Evolutionary conservation across 805 yeast species (phyloP).

Genomic region (Zygosaccharomyces rouxii): DNA sequence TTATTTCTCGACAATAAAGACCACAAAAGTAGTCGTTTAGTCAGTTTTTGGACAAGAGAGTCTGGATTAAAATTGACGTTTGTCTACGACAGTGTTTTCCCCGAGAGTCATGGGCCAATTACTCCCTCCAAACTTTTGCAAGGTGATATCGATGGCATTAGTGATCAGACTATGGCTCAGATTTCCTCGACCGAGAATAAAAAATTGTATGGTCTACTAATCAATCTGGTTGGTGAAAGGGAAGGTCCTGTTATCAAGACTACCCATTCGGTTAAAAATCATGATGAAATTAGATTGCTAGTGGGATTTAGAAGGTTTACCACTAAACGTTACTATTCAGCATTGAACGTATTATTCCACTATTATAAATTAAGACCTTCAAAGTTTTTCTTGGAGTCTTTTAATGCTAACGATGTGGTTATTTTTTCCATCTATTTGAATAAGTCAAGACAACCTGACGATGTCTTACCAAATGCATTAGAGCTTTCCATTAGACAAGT

Average conservation of each 20-base stretch:
- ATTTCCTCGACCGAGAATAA: conserved; percentile 80
- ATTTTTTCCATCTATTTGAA: conserved; percentile 81
- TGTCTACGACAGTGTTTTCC: conserved; percentile 69
- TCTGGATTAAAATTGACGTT: conserved; percentile 43
- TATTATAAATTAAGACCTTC: conserved; percentile 82
- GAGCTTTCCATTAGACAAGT: conserved; percentile 84
- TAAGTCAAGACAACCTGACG: conserved; percentile 47
- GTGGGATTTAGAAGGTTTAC: conserved; percentile 83
- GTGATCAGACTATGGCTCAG: conserved; percentile 72
- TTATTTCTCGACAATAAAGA: conserved; percentile 60
- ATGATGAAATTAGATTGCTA: conserved; percentile 80
- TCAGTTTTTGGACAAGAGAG: conserved; percentile 45
- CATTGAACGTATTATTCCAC: conserved; percentile 78
- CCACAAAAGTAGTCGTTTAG: conserved; percentile 72
- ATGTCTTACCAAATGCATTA: conserved; percentile 28
- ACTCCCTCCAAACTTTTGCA: conserved; percentile 25
- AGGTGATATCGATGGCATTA: conserved; percentile 57
- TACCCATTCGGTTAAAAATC: conserved; percentile 63
- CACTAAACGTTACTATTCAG: conserved; percentile 82
- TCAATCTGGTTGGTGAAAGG: conserved; percentile 61
- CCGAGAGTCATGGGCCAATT: conserved; percentile 26
- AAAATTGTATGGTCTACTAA: conserved; percentile 65
- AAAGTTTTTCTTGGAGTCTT: conserved; percentile 91
- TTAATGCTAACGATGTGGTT: conserved; percentile 74
- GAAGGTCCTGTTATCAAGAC: conserved; percentile 93